phyloP scores from a whole-genome alignment of 2,329 filamentous ascomycete genomes.

The Calonectria crousiana region DNA sequence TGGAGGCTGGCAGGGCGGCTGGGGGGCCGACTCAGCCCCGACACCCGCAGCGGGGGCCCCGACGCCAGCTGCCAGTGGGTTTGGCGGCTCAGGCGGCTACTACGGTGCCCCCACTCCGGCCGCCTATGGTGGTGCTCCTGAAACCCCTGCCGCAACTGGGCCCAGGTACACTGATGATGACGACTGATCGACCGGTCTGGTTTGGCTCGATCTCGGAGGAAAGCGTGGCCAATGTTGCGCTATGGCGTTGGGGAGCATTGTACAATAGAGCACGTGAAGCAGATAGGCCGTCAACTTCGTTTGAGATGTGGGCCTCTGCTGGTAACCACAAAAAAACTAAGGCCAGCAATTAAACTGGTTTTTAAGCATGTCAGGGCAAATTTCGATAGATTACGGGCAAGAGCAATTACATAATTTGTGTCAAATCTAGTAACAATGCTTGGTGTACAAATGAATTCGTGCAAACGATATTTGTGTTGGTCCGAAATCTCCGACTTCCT shows the following conservation, averaged over 20 bases:
- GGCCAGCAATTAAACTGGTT: neutral
- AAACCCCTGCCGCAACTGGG: constrained; percentile 72
- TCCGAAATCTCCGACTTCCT: neutral
- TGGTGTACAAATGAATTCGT: neutral
- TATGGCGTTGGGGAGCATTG: constrained; percentile 19
- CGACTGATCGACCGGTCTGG: constrained; percentile 33
- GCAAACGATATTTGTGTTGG: too few species aligned
- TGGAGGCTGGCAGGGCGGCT: constrained; percentile 70
- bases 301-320: neutral
- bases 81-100: constrained; percentile 57
- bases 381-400: neutral
- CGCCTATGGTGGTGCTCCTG: constrained; percentile 66
- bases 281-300: neutral
- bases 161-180: constrained; percentile 68
- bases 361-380: neutral
- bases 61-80: constrained; percentile 71
- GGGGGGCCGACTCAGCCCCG: constrained; percentile 73
- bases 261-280: constrained; percentile 19
- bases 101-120: constrained; percentile 75
- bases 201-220: neutral
- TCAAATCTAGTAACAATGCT: neutral
- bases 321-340: constrained; percentile 1
- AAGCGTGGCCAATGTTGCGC: neutral
- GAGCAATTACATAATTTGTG: constrained; percentile 9
- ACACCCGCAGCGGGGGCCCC: constrained; percentile 76